Base-by-base conservation (phyloP, 805 yeast genomes). In the Metschnikowia aberdeeniae region DNA sequence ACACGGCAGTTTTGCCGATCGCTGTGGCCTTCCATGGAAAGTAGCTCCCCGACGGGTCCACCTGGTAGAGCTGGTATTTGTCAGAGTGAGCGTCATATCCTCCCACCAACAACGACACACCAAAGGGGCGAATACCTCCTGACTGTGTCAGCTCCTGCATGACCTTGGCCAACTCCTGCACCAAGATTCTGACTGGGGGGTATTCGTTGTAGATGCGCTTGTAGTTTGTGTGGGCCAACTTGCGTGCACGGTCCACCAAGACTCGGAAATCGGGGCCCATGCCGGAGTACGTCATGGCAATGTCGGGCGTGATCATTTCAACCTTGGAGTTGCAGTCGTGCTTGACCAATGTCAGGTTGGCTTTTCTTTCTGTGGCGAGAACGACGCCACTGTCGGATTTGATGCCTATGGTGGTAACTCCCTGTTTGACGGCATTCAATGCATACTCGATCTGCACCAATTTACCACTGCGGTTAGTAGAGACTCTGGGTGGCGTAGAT, bases 11-110 rank as follows among this genome's bases (percentile, higher is more conserved):
- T 63, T 89, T 90, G 53, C 99, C 99, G 58, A 93, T 93, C 20
- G 99, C 98, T 3, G 99, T 92, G 32, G 99, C 99, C 68, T 92
- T 93, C 99, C 99, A 93, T 8, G 99, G 98, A 77, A 88, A 93
- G 66, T 85, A 93, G 34, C 97, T 82, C 8, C 99, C 99, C 3
- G 96, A 86, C 4, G 99, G 99, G 70, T 93, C 99, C 39, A 93
- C 95, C 69, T 93, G 99, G 66, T 93, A 93, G 49, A 93, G 75
- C 62, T 86, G 86, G 66, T 79, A 90, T 30, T 54, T 55, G 26
- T 82, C 82, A 12, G 79, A 75, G 56, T 77, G 81, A 31, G 84
- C 89, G 63, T 93, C 98, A 63, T 88, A 79, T 19, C 99, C 99
- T 8, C 97, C 99, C 14, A 93, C 89, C 45, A 93, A 73, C 46